Evolutionary conservation across 2,329 filamentous ascomycete genomes (phyloP).

Genomic region (Fusarium longipes): DNA sequence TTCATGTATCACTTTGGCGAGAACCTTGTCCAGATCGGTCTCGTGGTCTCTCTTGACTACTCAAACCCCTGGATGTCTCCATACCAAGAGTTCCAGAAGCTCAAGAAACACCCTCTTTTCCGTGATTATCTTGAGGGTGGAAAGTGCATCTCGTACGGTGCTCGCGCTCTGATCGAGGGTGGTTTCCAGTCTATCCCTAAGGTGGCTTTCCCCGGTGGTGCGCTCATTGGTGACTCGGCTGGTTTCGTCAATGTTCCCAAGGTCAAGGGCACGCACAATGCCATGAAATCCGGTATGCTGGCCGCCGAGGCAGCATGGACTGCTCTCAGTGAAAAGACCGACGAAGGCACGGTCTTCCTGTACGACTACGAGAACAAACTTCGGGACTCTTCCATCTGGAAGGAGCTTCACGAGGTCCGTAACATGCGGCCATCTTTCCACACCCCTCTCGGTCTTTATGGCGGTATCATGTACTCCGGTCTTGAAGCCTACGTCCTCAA

Average conservation of each 20-base stretch:
- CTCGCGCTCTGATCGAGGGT: conserved; percentile 90
- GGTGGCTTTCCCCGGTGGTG: conserved; percentile 94
- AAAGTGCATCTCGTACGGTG: conserved; percentile 97
- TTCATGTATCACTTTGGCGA: conserved; percentile 99
- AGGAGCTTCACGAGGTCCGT: conserved; percentile 91
- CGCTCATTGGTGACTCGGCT: conserved; percentile 94
- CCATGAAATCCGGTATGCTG: conserved; percentile 97
- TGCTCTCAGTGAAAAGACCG: conserved; percentile 68
- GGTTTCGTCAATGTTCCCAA: conserved; percentile 98
- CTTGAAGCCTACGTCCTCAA: conserved; percentile 89
- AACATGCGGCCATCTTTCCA: conserved; percentile 99
- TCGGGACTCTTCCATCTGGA: conserved; percentile 89
- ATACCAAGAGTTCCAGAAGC: conserved; percentile 96
- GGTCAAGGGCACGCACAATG: conserved; percentile 97
- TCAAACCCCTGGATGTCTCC: conserved; percentile 96
- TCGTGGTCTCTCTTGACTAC: conserved; percentile 95
- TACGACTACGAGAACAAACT: conserved; percentile 94
- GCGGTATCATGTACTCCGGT: conserved; percentile 91
- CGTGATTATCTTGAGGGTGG: conserved; percentile 88
- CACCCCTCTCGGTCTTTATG: conserved; percentile 84
- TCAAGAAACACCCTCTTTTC: conserved; percentile 98
- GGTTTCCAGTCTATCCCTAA: conserved; percentile 98
- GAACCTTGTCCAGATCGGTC: conserved; percentile 90
- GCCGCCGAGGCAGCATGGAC: conserved; percentile 90
- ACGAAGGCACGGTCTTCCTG: conserved; percentile 82